These are phyloP conservation scores for Pycnococcus provasolii DNA, from an alignment of 139 green algal species.

Conservation along the genomic window DNA sequence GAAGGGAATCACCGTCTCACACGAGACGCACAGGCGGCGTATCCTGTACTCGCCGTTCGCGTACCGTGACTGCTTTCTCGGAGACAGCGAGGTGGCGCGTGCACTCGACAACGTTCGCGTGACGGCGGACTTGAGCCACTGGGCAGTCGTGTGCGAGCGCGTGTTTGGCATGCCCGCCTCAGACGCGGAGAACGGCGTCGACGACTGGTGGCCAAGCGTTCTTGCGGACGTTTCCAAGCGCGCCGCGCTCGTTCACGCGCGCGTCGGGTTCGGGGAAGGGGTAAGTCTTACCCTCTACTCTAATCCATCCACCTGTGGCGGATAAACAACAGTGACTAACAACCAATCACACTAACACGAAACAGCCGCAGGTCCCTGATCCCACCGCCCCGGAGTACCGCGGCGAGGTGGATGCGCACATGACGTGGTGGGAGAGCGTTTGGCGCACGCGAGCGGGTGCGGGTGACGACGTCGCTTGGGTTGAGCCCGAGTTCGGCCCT, in stretches of 20 bases:
- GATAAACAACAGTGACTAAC: too few relatives aligned
- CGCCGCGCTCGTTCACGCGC: neutral
- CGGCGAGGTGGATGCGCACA: neutral
- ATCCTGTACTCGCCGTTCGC: neutral
- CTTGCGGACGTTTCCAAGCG: neutral
- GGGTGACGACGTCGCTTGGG: neutral
- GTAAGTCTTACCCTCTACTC: too few relatives aligned
- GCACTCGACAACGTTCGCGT: neutral
- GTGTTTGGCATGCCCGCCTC: neutral
- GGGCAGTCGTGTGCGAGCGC: neutral
- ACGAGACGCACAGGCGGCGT: neutral
- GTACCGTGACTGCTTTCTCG: neutral
- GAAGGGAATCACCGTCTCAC: neutral
- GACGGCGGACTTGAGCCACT: conserved; percentile 2
- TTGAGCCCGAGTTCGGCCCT: neutral
- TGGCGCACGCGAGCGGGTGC: neutral
- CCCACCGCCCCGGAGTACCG: neutral
- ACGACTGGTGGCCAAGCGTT: neutral
- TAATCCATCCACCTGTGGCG: too few relatives aligned
- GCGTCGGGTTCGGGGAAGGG: neutral
- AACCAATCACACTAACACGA: too few relatives aligned
- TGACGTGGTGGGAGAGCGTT: neutral
- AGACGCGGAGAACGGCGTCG: neutral
- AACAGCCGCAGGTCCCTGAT: neutral
- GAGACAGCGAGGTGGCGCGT: neutral